Evolutionary conservation across 495 filamentous ascomycete species (phyloP).

Genomic region (Hapsidospora chrysogenum): DNA sequence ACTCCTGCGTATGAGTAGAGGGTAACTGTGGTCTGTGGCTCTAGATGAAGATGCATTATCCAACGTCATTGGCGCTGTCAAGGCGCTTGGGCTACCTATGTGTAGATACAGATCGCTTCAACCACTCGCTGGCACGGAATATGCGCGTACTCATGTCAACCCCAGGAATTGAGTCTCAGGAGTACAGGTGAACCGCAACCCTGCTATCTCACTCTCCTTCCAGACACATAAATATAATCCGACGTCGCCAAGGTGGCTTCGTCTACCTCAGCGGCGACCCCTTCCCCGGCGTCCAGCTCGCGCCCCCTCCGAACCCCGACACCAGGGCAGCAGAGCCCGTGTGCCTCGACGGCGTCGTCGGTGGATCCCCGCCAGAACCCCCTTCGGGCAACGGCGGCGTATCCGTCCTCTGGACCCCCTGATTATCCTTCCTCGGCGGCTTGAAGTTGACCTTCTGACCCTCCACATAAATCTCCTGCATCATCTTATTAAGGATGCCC

Average conservation of each 20-base stretch:
- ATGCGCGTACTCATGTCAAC: no score
- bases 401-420: constrained; percentile 13
- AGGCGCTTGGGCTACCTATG: no score
- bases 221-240: not conserved
- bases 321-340: constrained; percentile 1
- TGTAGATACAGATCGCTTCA: no score
- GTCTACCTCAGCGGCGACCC: constrained; percentile 3
- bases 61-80: no score
- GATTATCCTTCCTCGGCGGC: constrained; percentile 35
- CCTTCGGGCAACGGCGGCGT: constrained; percentile 12
- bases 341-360: constrained; percentile 11
- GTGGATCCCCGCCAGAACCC: constrained; percentile 6
- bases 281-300: constrained; percentile 12
- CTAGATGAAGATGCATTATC: no score
- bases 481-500: constrained; percentile 59
- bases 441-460: constrained; percentile 58
- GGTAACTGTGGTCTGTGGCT: no score
- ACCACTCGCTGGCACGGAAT: no score
- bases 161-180: no score
- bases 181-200: no score
- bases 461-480: constrained; percentile 66
- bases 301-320: constrained; percentile 3
- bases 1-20: no score
- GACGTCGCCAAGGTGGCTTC: not conserved
- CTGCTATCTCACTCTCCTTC: no score